Conservation (phyloP, 306 rosid species). For the Cotoneaster glaucophyllus region DNA sequence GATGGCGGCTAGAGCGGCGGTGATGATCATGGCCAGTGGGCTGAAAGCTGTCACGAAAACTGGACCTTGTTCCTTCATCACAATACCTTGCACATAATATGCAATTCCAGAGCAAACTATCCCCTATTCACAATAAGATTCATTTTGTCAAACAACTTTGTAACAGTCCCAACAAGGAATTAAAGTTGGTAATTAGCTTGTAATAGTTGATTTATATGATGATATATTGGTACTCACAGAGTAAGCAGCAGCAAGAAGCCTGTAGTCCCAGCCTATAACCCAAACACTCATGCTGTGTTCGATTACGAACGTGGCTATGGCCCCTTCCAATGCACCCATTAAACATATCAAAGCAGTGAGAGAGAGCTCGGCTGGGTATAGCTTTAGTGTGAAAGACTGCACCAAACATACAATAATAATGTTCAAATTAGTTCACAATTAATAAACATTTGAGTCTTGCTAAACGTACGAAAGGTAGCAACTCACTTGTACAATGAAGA, state of each 20-base stretch:
- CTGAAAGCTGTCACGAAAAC: constrained; percentile 92
- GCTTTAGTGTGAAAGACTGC: constrained; percentile 60
- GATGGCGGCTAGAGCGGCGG: constrained; percentile 71
- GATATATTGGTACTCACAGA: constrained; percentile 44
- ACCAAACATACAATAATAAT: neutral
- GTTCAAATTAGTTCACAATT: neutral
- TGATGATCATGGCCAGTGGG: constrained; percentile 89
- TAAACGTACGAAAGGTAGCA: neutral
- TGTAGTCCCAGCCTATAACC: constrained; percentile 88
- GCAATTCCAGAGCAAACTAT: constrained; percentile 93
- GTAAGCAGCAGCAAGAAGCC: constrained; percentile 86
- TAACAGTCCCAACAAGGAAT: neutral
- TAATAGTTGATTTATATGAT: neutral
- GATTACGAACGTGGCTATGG: constrained; percentile 59
- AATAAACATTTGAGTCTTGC: neutral
- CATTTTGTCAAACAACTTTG: neutral
- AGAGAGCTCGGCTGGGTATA: constrained; percentile 77
- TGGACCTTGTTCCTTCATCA: constrained; percentile 79
- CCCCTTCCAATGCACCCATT: constrained; percentile 74
- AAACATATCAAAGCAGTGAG: constrained; percentile 79
- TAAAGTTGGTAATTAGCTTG: neutral
- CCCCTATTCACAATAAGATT: constrained; percentile 47
- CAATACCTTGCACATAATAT: constrained; percentile 82
- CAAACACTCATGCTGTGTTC: constrained; percentile 64
- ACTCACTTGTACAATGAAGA: constrained; percentile 72